These are phyloP conservation scores for Isabelozyma gotoi DNA, from an alignment of 805 yeast species.

Conservation along the genomic window DNA sequence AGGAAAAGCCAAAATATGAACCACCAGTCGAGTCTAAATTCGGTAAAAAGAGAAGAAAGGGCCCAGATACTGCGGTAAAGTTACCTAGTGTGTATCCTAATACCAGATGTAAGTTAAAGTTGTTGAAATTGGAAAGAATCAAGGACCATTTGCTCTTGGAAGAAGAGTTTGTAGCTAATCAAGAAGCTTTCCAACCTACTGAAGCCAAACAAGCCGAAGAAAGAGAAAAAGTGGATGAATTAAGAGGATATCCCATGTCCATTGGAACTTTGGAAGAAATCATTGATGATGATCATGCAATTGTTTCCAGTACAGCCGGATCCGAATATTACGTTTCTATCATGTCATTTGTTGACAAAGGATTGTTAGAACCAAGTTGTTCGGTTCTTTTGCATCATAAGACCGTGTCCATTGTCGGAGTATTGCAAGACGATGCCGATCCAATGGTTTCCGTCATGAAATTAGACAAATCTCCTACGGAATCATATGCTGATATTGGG, in stretches of 20 bases:
- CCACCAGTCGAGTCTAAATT: slow-evolving; percentile 96
- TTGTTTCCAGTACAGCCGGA: slow-evolving; percentile 92
- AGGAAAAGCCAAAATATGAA: slow-evolving; percentile 94
- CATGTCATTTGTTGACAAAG: slow-evolving; percentile 95
- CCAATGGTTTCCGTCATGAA: slow-evolving; percentile 98
- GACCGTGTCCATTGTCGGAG: slow-evolving; percentile 95
- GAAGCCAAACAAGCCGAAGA: slow-evolving; percentile 97
- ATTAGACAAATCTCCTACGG: slow-evolving; percentile 96
- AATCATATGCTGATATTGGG: slow-evolving; percentile 95
- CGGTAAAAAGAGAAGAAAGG: slow-evolving; percentile 91
- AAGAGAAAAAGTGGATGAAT: slow-evolving; percentile 89
- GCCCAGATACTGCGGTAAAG: slow-evolving; percentile 81
- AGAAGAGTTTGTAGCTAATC: slow-evolving; percentile 93
- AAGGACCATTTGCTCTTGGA: slow-evolving; percentile 93
- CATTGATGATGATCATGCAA: slow-evolving; percentile 98
- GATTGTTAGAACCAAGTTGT: slow-evolving; percentile 93
- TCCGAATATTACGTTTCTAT: slow-evolving; percentile 97
- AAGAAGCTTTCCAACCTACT: slow-evolving; percentile 92
- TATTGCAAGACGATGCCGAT: slow-evolving; percentile 95
- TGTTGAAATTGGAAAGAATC: slow-evolving; percentile 90
- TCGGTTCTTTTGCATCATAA: slow-evolving; percentile 94
- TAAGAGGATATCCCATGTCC: slow-evolving; percentile 95
- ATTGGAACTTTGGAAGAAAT: slow-evolving; percentile 96
- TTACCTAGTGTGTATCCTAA: slow-evolving; percentile 88
- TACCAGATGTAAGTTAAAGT: slow-evolving; percentile 88